phyloP scores from a whole-genome alignment of 352 stramenopile genomes.

The Blastocystis sp. region DNA sequence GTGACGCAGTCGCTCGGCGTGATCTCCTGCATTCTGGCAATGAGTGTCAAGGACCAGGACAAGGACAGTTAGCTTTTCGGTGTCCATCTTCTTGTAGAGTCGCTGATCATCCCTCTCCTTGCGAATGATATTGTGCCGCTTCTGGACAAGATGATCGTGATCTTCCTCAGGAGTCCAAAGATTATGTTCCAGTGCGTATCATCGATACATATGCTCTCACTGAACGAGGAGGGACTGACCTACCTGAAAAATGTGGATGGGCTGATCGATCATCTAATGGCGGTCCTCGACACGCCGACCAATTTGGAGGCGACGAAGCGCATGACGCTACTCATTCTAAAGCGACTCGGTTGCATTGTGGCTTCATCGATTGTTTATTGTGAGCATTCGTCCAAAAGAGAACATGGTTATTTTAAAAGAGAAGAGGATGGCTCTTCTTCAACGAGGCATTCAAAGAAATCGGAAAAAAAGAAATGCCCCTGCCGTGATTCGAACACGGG shows the following conservation, averaged over 20 bases:
- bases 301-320: neutral
- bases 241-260: slow-evolving; percentile 31
- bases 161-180: neutral
- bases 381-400: too few relatives aligned
- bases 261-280: slow-evolving; percentile 1
- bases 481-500: slow-evolving; percentile 56
- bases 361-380: slow-evolving; percentile 24
- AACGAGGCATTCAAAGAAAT: too few relatives aligned
- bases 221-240: neutral
- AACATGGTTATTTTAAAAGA: too few relatives aligned
- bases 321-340: neutral
- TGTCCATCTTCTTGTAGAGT: neutral
- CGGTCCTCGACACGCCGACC: neutral
- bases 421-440: too few relatives aligned
- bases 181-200: slow-evolving; percentile 40
- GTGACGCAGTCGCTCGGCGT: slow-evolving; percentile 17
- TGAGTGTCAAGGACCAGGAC: neutral
- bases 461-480: slow-evolving; percentile 29
- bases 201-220: slow-evolving; percentile 9
- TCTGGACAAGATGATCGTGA: slow-evolving; percentile 40
- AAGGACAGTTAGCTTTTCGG: neutral
- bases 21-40: neutral
- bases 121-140: slow-evolving; percentile 11
- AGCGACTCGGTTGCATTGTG: neutral
- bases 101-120: neutral